These are phyloP conservation scores for Russula compacta DNA, from an alignment of 768 basidiomycete genomes.

Conservation along the genomic window DNA sequence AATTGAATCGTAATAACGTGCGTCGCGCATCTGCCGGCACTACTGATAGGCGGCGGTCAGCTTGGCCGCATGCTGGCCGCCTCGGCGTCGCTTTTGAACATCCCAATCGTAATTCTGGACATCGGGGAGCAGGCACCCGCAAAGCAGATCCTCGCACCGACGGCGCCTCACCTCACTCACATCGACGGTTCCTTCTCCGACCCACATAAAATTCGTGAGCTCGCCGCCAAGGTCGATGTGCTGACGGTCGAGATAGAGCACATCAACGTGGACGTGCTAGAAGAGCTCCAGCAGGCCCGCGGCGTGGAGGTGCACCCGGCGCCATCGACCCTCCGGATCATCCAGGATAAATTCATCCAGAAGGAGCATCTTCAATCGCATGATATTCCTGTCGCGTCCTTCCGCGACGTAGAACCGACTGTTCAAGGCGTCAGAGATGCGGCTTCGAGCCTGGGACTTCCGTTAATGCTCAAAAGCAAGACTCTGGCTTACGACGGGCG, in stretches of 20 bases:
- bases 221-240: constrained; percentile 75
- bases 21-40: neutral
- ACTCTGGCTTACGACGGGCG: constrained; percentile 94
- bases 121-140: constrained; percentile 74
- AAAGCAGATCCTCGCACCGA: constrained; percentile 71
- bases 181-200: constrained; percentile 87
- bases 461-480: constrained; percentile 93
- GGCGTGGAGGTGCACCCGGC: constrained; percentile 51
- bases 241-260: constrained; percentile 97
- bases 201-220: constrained; percentile 63
- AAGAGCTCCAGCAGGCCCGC: constrained; percentile 40
- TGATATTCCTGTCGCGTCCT: constrained; percentile 50
- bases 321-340: constrained; percentile 71
- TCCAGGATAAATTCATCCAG: constrained; percentile 70
- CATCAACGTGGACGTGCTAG: constrained; percentile 69
- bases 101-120: constrained; percentile 80
- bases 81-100: constrained; percentile 79
- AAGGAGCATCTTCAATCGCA: constrained; percentile 46
- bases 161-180: constrained; percentile 43
- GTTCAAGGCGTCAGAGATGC: constrained; percentile 44
- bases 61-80: constrained; percentile 94
- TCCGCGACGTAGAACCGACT: constrained; percentile 47
- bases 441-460: constrained; percentile 58
- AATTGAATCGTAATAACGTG: neutral
- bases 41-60: constrained; percentile 77